Evolutionary conservation across 768 basidiomycete species (phyloP).

Genomic region (Calvatia gigantea): DNA sequence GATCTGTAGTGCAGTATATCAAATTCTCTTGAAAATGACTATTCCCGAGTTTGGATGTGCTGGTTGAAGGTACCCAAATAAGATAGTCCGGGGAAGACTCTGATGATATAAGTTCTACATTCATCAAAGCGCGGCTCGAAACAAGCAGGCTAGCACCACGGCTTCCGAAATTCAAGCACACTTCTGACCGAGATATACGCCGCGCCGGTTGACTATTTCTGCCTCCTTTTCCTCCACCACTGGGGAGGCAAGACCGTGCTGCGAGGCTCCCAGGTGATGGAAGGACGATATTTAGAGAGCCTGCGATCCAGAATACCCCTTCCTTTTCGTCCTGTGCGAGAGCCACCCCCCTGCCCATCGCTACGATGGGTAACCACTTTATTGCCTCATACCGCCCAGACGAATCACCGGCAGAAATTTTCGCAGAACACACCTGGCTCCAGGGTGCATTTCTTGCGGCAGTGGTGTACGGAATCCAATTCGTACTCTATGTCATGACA

Average conservation of each 20-base stretch:
- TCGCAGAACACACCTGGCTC: constrained; percentile 15
- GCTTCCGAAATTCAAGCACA: no score
- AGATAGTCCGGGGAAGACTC: no score
- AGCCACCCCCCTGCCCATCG: background rate
- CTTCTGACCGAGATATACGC: no score
- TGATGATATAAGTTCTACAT: no score
- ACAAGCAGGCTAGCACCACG: no score
- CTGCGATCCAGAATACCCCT: no score
- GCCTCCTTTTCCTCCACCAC: background rate
- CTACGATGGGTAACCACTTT: background rate
- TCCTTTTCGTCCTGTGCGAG: background rate
- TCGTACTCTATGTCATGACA: constrained; percentile 16
- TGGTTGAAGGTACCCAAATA: no score
- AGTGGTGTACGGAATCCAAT: constrained; percentile 14
- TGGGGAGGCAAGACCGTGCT: background rate
- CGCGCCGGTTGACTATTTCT: no score
- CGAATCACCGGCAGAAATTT: background rate
- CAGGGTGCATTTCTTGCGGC: constrained; percentile 14
- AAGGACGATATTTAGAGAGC: background rate
- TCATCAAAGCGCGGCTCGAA: no score
- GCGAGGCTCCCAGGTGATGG: background rate
- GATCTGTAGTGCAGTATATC: no score
- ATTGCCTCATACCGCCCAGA: background rate
- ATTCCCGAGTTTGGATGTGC: no score
- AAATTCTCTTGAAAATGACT: no score